Evolutionary conservation across 768 basidiomycete genomes (phyloP).

Genomic region (Sutorius australiensis): DNA sequence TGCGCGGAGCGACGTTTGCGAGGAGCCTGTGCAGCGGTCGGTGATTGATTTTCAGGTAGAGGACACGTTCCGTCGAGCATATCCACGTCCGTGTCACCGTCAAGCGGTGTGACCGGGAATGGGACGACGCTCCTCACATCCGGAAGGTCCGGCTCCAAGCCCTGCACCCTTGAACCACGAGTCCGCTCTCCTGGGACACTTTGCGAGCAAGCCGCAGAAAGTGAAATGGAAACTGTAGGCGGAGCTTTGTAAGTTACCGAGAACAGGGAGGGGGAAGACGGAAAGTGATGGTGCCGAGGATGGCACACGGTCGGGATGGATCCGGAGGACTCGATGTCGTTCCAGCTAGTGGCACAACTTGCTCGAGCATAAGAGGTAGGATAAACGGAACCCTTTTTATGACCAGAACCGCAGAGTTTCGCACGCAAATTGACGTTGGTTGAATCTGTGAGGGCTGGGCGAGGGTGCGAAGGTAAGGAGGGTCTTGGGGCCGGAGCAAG

Average conservation of each 20-base stretch:
- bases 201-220: constrained; percentile 34
- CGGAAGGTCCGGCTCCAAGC: constrained; percentile 21
- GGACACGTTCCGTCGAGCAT: constrained; percentile 28
- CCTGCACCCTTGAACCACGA: constrained; percentile 3
- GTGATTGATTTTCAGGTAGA: background rate
- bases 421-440: constrained; percentile 20
- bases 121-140: constrained; percentile 34
- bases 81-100: constrained; percentile 21
- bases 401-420: constrained; percentile 1
- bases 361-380: constrained; percentile 20
- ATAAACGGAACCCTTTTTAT: constrained; percentile 10
- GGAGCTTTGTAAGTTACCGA: constrained; percentile 31
- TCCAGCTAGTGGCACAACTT: constrained; percentile 7
- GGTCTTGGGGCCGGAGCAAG: background rate
- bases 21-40: constrained; percentile 3
- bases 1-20: constrained; percentile 35
- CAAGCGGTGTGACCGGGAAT: constrained; percentile 33
- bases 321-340: constrained; percentile 1
- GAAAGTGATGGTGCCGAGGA: constrained; percentile 7
- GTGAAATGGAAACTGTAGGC: constrained; percentile 37
- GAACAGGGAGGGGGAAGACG: constrained; percentile 17
- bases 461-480: constrained; percentile 4
- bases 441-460: constrained; percentile 24
- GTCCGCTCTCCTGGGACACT: background rate
- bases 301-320: background rate